Base-by-base conservation (phyloP, 2,329 filamentous ascomycete genomes). In the Fusarium xyrophilum region DNA sequence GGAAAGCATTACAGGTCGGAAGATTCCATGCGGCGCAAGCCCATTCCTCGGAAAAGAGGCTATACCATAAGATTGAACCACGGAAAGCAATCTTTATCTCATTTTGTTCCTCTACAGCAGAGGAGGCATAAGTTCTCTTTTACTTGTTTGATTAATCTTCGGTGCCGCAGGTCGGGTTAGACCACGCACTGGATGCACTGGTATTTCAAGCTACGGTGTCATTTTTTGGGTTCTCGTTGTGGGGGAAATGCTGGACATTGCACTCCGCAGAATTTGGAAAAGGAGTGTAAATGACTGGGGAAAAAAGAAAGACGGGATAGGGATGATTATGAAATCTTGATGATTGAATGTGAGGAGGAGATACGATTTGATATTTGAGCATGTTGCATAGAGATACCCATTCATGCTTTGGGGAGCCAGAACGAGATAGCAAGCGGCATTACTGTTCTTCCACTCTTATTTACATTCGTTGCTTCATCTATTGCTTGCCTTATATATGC, bases 371-470 rank as follows among this genome's bases (percentile, higher is more conserved):
- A 68, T 65, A 39, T 68, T 68, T 58, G 43, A 68, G 65, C 71
- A 74, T 74, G 73, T 73, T 74, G 70, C 67, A 76, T 76, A 76
- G 71, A 76, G 74, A 76, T 76, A 76, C 75, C 75, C 75, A 74
- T 66, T 70, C 55, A 67, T 73, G 59, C 63, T 73, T 67, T 69
- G 69, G 63, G 65, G 68, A 68, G 71, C 62, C 68, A 73, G 64
- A 73, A 59, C 69, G 65, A 74, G 39, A 72, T 75, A 74, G 71
- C 70, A 75, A 75, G 74, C 72, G 71, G 53, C 66, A 71, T 74
- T 70, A 71, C 60, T 75, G 51, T 70, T 74, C 43, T 60, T 60
- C 56, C 46, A 69, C 46, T 61, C 25, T 28, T 21, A 51, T 28
- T 28, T 5, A 23, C 47, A 19, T 35, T 21, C 15, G 33, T 28